These are phyloP conservation scores for Brassica incana DNA, from an alignment of 345 rosid species.

Conservation along the genomic window DNA sequence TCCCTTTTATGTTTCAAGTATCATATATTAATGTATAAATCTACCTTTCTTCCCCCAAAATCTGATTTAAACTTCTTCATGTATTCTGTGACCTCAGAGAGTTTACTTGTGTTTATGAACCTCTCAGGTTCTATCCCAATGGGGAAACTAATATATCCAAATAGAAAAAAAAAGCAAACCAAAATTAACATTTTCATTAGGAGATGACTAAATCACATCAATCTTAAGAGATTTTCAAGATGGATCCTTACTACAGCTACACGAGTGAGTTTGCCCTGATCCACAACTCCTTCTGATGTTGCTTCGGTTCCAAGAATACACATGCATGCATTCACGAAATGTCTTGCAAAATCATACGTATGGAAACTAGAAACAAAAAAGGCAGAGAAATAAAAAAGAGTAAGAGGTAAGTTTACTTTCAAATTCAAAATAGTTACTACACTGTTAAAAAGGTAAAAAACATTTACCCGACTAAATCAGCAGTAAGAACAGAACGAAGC, in stretches of 20 bases:
- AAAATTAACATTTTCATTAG: neutral
- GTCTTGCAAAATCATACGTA: slow-evolving; percentile 96
- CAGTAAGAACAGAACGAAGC: slow-evolving; percentile 86
- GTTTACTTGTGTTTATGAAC: slow-evolving; percentile 69
- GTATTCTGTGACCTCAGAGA: slow-evolving; percentile 57
- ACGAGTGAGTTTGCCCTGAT: slow-evolving; percentile 83
- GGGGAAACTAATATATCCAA: slow-evolving; percentile 69
- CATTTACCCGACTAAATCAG: slow-evolving; percentile 92
- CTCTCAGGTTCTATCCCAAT: slow-evolving; percentile 94
- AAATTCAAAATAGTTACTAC: neutral
- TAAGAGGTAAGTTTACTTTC: neutral
- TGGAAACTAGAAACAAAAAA: slow-evolving; percentile 56
- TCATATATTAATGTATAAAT: slow-evolving; percentile 4
- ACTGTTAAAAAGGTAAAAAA: neutral
- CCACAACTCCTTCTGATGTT: slow-evolving; percentile 94
- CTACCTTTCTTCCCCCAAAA: slow-evolving; percentile 87
- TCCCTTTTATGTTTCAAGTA: neutral
- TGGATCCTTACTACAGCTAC: slow-evolving; percentile 82
- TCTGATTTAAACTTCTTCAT: slow-evolving; percentile 72
- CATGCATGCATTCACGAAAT: slow-evolving; percentile 94
- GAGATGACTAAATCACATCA: neutral
- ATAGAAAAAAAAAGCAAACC: neutral
- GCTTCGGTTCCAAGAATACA: slow-evolving; percentile 95
- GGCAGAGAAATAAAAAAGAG: neutral
- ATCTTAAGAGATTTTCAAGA: slow-evolving; percentile 23